A percentile compares a stretch with the other conserved stretches of the same genome.
Conservation (phyloP, 306 rosid species). For the Alnus rubra region DNA sequence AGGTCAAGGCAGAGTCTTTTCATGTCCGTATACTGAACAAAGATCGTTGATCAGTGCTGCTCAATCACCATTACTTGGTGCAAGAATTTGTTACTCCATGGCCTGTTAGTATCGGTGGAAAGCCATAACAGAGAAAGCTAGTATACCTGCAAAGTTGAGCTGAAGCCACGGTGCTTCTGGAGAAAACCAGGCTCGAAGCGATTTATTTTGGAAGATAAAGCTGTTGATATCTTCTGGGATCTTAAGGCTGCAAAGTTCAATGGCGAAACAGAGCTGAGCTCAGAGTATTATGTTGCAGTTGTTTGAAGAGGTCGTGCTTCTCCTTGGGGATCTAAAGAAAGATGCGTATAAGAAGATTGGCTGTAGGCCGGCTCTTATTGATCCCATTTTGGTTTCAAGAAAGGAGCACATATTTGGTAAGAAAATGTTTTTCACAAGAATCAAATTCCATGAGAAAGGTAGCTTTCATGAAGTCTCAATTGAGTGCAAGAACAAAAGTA, state of each 20-base stretch:
- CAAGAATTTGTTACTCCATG: conserved; percentile 69
- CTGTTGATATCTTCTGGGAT: conserved; percentile 70
- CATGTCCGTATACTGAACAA: conserved; percentile 69
- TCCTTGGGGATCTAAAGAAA: conserved; percentile 76
- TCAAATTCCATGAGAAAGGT: conserved; percentile 71
- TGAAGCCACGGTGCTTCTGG: conserved; percentile 93
- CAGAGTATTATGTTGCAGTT: conserved; percentile 80
- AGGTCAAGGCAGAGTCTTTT: conserved; percentile 78
- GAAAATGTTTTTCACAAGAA: conserved; percentile 69
- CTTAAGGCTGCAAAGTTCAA: conserved; percentile 72
- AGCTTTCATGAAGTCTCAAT: conserved; percentile 75
- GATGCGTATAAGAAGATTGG: conserved; percentile 74
- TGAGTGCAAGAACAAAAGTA: conserved; percentile 57
- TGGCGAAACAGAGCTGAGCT: conserved; percentile 74
- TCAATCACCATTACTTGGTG: conserved; percentile 79
- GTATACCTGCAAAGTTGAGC: conserved; percentile 75
- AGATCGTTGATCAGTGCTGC: conserved; percentile 66
- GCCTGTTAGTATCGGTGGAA: conserved; percentile 69
- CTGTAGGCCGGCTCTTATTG: conserved; percentile 74
- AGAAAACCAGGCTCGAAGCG: conserved; percentile 80
- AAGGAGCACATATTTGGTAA: conserved; percentile 80
- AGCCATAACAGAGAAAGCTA: conserved; percentile 67
- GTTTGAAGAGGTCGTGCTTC: conserved; percentile 77
- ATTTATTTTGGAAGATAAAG: conserved; percentile 55
- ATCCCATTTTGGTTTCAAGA: conserved; percentile 72